Evolutionary conservation across 148 eudicot genomes (phyloP), one percentile per base, ranked within the genome.

Genomic region (Linanthus parryae): DNA sequence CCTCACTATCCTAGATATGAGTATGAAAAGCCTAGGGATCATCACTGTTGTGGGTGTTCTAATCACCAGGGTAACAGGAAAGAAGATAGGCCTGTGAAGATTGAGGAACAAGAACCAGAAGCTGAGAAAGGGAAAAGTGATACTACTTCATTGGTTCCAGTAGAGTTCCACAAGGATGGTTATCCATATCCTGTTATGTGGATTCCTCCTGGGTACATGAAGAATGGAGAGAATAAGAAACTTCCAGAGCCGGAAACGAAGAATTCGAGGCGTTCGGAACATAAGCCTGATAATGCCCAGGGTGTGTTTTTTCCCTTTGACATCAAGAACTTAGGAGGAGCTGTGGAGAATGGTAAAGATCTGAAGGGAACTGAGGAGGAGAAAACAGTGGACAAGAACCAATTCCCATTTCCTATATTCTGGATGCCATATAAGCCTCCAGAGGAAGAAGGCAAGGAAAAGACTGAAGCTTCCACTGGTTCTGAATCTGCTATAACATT

Each of bases 1-100:
- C 76, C 78, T 12, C 45, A 72, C 44, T 65, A 62, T 60, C 15
- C 76, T 5, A 62, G 67, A 21, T 76, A 67, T 40, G 80, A 76
- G 25, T 75, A 57, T 65, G 88, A 76, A 44, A 76, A 76, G 57
- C 63, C 31, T 23, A 54, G 28, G 24, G 74, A 59, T 35, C 60
- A 48, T 17, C 86, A 66, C 64, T 84, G 90, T 50, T 81, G 86
- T 59, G 86, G 82, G 20, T 77, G 90, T 48, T 59, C 58, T 26
- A 56, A 79, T 57, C 76, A 72, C 52, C 40, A 43, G 11, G 33
- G 47, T 22, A 56, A 63, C 24, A n/a, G 37, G 42, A 82, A 63
- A 26, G 81, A 68, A 46, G 70, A 61, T 35, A 72, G 52, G 11
- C 57, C 46, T 36, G 52, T 75, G 14, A 77, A 55, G 56, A 79